Conservation (phyloP, 2,329 filamentous ascomycete genomes). For the Onygenales sp. region DNA sequence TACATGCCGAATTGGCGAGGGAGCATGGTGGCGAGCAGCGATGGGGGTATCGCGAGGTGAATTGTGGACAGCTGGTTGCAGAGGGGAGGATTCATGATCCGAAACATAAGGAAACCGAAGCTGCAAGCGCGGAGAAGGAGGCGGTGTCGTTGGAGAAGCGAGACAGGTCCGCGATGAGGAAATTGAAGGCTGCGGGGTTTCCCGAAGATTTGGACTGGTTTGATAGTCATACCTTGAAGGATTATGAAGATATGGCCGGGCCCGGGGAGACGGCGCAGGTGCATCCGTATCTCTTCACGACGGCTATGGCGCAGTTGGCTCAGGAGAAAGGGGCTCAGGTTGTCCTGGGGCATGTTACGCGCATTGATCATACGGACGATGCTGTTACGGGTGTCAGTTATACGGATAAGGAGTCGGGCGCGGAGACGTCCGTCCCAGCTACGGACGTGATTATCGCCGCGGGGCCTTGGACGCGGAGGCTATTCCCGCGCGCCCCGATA, state of each 20-base stretch:
- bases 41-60: constrained; percentile 80
- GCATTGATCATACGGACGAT: constrained; percentile 48
- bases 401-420: constrained; percentile 40
- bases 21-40: constrained; percentile 66
- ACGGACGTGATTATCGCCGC: constrained; percentile 53
- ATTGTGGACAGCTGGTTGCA: constrained; percentile 59
- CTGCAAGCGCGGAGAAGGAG: constrained; percentile 19
- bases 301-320: constrained; percentile 68
- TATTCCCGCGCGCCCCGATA: constrained; percentile 49
- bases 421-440: constrained; percentile 43
- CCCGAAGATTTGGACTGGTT: constrained; percentile 82
- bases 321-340: constrained; percentile 59
- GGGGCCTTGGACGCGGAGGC: constrained; percentile 50
- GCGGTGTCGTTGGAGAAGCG: constrained; percentile 49
- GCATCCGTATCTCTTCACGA: constrained; percentile 86
- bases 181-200: constrained; percentile 50
- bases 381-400: constrained; percentile 57
- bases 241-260: constrained; percentile 77
- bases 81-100: constrained; percentile 32
- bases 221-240: constrained; percentile 52
- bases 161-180: constrained; percentile 40
- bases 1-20: constrained; percentile 75
- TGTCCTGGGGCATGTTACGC: constrained; percentile 57
- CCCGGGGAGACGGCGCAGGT: constrained; percentile 81
- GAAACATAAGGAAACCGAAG: constrained; percentile 7